phyloP scores from a whole-genome alignment of 2,329 filamentous ascomycete genomes.

The Reticulascus tulasneorum region DNA sequence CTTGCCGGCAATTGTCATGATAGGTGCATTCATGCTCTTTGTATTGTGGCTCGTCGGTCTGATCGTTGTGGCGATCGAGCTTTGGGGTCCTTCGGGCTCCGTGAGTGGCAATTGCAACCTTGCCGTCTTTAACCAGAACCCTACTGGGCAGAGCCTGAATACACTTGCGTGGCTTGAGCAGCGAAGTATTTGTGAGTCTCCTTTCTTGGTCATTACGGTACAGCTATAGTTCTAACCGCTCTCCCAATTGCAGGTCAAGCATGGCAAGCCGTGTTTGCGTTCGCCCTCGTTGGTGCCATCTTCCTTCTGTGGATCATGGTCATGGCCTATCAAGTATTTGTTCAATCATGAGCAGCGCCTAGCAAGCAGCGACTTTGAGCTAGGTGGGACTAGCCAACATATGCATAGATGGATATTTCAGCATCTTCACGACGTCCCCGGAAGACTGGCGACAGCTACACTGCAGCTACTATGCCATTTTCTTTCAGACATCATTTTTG shows the following conservation, averaged over 20 bases:
- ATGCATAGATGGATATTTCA: too few relatives aligned
- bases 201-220: background rate
- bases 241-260: constrained; percentile 43
- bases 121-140: constrained; percentile 49
- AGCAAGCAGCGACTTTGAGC: too few relatives aligned
- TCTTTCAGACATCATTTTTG: too few relatives aligned
- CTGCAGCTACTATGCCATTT: too few relatives aligned
- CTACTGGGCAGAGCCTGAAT: constrained; percentile 45
- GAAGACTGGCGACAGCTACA: too few relatives aligned
- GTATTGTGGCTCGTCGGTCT: constrained; percentile 65
- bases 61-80: constrained; percentile 57
- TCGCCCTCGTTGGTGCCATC: constrained; percentile 54
- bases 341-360: constrained; percentile 14
- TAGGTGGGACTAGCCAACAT: too few relatives aligned
- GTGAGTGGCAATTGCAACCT: constrained; percentile 58
- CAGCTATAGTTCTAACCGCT: background rate
- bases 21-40: constrained; percentile 63
- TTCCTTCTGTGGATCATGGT: constrained; percentile 67
- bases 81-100: constrained; percentile 57
- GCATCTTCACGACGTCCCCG: too few relatives aligned
- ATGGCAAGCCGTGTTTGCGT: constrained; percentile 63
- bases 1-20: constrained; percentile 57
- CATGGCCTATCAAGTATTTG: constrained; percentile 64
- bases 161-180: constrained; percentile 64
- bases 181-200: constrained; percentile 55